Evolutionary conservation across 345 rosid genomes (phyloP), one percentile per base, ranked within the genome.

Genomic region (Rhizophora mangle): DNA sequence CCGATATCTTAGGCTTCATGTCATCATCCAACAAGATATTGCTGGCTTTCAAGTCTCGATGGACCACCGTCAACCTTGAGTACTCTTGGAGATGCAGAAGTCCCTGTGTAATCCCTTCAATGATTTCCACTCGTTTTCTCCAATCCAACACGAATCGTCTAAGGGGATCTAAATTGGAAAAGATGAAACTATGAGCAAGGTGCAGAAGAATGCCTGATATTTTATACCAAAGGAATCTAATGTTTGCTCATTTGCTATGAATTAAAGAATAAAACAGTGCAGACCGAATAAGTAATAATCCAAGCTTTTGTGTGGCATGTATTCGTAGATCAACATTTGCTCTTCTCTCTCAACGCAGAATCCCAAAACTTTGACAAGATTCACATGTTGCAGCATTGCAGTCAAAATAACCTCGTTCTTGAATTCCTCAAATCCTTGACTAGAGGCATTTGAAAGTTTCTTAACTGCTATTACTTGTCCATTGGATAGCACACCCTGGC

Each of bases 51-150:
- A 81, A 39, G 62, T 82, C 85, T 55, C 84, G 70, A 55, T 82
- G 88, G 80, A 24, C 24, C 24, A 24, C 24, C 24, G 24, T 84
- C 32, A 80, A 65, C 62, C 80, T 82, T 0, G 85, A 84, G 78
- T 82, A 84, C 51, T 84, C 85, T 68, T 84, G 84, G 24, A 82
- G 85, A 60, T 84, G 82, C 0, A 82, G 53, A 57, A 84, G 85
- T 20, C 85, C 88, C 72, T 82, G 85, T n/a, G 76, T 74, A 16
- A 85, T 46, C 26, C 86, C 86, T 74, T 80, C 83, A 54, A 80
- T 78, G 53, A 82, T 85, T 0, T 37, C 15, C 11, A 78, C 73
- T 0, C 83, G 71, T 68, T 62, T 80, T 22, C n/a, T 63, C 86
- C 83, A 80, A 43, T 82, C 82, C 54, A 82, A 67, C 0, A 10